phyloP scores from a whole-genome alignment of 2,329 filamentous ascomycete species.

The Plectosphaerella cucumerina region DNA sequence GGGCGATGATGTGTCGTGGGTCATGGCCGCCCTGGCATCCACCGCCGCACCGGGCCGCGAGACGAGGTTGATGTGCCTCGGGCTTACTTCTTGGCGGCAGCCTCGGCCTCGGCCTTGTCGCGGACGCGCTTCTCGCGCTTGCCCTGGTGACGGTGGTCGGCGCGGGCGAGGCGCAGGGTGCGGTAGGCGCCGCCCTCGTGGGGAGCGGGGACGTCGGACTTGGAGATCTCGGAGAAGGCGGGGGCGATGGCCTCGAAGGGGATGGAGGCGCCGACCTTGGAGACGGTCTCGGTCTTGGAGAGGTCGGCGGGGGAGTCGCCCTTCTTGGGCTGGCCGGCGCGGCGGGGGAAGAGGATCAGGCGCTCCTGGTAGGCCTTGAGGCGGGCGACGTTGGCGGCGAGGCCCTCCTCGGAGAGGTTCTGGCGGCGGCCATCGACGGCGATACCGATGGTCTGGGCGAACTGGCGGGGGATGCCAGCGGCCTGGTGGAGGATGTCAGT shows the following conservation, averaged over 20 bases:
- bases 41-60: no score
- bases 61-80: slow-evolving; percentile 1
- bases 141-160: slow-evolving; percentile 77
- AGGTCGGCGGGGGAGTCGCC: slow-evolving; percentile 77
- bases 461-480: slow-evolving; percentile 90
- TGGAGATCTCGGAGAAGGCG: slow-evolving; percentile 71
- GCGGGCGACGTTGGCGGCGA: slow-evolving; percentile 91
- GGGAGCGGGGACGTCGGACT: slow-evolving; percentile 72
- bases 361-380: slow-evolving; percentile 97
- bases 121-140: slow-evolving; percentile 88
- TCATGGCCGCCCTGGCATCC: no score
- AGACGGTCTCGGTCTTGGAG: slow-evolving; percentile 58
- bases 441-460: slow-evolving; percentile 95
- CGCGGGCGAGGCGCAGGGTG: slow-evolving; percentile 78
- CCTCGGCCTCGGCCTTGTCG: slow-evolving; percentile 80
- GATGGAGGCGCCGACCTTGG: slow-evolving; percentile 54
- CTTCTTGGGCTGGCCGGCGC: slow-evolving; percentile 88
- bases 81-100: slow-evolving; percentile 74
- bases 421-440: slow-evolving; percentile 92
- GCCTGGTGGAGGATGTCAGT: slow-evolving; percentile 52
- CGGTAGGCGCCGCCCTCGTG: slow-evolving; percentile 81
- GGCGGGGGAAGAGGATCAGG: slow-evolving; percentile 96
- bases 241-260: slow-evolving; percentile 67
- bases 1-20: no score
- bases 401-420: slow-evolving; percentile 95